Conservation (phyloP, 345 rosid genomes). For the Nasturtium officinale region DNA sequence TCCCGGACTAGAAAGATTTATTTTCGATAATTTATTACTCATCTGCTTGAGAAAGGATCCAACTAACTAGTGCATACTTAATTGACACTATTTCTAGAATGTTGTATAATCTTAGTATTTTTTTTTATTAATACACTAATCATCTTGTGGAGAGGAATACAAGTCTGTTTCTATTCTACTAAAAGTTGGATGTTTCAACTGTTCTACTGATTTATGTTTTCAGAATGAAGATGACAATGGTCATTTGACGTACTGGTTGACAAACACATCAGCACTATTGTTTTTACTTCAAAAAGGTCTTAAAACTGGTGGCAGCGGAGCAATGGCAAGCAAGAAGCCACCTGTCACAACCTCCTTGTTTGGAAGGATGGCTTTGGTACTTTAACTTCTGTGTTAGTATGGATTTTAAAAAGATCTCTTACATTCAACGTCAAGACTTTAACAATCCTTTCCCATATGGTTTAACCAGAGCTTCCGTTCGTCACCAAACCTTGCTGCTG, state of each 20-base stretch:
- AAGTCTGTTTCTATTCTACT: constrained; percentile 9
- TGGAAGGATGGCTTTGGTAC: constrained; percentile 96
- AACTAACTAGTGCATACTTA: background rate
- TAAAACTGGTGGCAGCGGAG: constrained; percentile 68
- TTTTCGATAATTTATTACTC: background rate
- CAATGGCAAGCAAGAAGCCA: constrained; percentile 67
- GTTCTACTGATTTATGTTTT: constrained; percentile 37
- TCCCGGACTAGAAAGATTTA: background rate
- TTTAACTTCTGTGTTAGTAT: constrained; percentile 16
- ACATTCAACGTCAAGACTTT: background rate
- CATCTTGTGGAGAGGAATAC: constrained; percentile 7
- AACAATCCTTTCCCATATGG: constrained; percentile 28
- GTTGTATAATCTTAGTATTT: constrained; percentile 7
- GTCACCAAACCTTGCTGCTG: constrained; percentile 82
- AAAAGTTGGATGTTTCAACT: constrained; percentile 8
- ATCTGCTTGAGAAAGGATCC: constrained; percentile 24
- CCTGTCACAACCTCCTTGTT: constrained; percentile 86
- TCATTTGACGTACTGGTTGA: constrained; percentile 97
- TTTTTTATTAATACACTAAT: constrained; percentile 1
- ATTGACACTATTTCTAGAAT: background rate
- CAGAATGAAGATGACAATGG: constrained; percentile 92
- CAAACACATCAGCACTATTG: constrained; percentile 82
- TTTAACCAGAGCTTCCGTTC: constrained; percentile 87
- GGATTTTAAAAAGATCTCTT: constrained; percentile 9
- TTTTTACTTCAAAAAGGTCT: constrained; percentile 87